Base-by-base conservation (phyloP, 805 yeast genomes). In the Metschnikowia continentalis region DNA sequence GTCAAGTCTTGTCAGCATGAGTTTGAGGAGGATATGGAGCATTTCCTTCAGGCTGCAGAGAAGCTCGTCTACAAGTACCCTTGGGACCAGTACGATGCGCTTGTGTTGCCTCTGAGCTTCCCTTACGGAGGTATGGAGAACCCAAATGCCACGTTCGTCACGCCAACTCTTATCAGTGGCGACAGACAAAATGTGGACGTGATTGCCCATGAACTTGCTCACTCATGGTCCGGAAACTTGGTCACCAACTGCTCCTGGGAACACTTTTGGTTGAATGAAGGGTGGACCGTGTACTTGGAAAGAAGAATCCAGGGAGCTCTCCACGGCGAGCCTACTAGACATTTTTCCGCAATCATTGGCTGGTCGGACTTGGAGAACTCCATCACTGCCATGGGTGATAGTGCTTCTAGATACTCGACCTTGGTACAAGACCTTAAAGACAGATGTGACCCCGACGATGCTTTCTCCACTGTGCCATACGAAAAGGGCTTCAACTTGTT, bases 71-170 rank as follows among this genome's bases (percentile, higher is more conserved):
- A 84, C 62, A 79, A 82, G 2, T 90, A 90, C 67, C 94, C 88
- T 62, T 90, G 96, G 96, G 78, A 80, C 51, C 83, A 82, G 36
- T 90, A 86, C 66, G 91, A 90, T 62, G 86, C 89, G 32, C 74
- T 90, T 38, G 83, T 90, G 32, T 79, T 90, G 56, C 96, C 96
- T 2, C 79, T 84, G 49, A 80, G 82, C 6, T 78, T 81, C 70
- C 95, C 96, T 2, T 90, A 88, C 61, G 96, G 96, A 55, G 97
- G 97, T 49, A 90, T 90, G 96, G 96, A 90, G 70, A 88, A 89
- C 63, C 96, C 96, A 53, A 89, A 90, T 63, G 82, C 89, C 67
- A 89, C 96, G 0, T 89, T 89, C 69, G 91, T 90, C 7, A 89
- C 96, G 0, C 96, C 96, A 43, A 90, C 97, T 1, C 74, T 90